Evolutionary conservation across 768 basidiomycete genomes (phyloP).

Genomic region (Punctularia strigosozonata): DNA sequence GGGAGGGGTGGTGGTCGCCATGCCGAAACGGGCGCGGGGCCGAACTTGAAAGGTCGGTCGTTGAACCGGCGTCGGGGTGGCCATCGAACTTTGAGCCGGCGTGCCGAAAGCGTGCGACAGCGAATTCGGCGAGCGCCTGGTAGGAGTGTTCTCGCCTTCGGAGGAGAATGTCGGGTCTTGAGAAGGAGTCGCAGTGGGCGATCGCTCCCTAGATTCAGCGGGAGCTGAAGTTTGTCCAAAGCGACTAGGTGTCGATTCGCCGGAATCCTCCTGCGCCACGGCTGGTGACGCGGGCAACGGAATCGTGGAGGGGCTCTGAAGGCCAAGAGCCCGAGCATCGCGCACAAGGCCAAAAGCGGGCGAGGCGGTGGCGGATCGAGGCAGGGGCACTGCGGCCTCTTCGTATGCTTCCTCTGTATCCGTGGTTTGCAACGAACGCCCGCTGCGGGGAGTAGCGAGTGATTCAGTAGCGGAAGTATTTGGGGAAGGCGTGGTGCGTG

Average conservation of each 20-base stretch:
- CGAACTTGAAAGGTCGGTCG: constrained; percentile 51
- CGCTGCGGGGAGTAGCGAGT: constrained; percentile 31
- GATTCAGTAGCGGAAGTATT: constrained; percentile 16
- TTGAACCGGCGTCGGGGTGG: constrained; percentile 67
- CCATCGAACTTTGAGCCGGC: constrained; percentile 39
- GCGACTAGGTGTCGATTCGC: too few relatives aligned
- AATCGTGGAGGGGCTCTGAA: too few relatives aligned
- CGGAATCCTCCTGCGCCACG: too few relatives aligned
- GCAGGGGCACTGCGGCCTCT: constrained; percentile 14
- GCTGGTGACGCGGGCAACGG: too few relatives aligned
- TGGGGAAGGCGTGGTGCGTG: constrained; percentile 18
- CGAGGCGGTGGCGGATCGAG: constrained; percentile 37
- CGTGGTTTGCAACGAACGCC: constrained; percentile 23
- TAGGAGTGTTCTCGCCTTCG: constrained; percentile 21
- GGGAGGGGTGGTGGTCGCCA: constrained; percentile 22
- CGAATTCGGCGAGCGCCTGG: constrained; percentile 21
- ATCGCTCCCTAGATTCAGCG: too few relatives aligned
- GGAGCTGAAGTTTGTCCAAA: too few relatives aligned
- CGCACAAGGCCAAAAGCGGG: too few relatives aligned
- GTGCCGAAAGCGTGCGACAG: constrained; percentile 38
- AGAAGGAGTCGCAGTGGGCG: too few relatives aligned
- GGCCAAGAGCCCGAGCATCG: too few relatives aligned
- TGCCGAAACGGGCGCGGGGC: constrained; percentile 48
- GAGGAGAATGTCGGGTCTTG: constrained; percentile 74
- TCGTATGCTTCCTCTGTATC: too few relatives aligned